Evolutionary conservation across 2,329 filamentous ascomycete genomes (phyloP).

Genomic region (Raffaelea deltoideospora): DNA sequence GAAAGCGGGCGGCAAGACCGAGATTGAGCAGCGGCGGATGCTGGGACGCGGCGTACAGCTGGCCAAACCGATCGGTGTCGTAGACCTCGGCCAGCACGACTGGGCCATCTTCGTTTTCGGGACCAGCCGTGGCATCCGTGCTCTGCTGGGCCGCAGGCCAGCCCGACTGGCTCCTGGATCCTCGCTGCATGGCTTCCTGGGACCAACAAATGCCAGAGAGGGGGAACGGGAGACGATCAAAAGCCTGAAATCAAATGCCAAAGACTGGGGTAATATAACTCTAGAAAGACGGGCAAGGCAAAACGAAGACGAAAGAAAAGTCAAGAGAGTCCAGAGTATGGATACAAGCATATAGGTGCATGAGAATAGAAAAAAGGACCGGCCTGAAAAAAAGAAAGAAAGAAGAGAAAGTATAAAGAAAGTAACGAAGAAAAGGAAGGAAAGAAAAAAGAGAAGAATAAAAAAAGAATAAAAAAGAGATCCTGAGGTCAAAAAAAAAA

Average conservation of each 20-base stretch:
- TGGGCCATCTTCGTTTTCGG: not conserved
- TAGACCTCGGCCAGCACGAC: conserved; percentile 7
- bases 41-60: conserved; percentile 6
- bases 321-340: too few species aligned
- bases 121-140: too few species aligned
- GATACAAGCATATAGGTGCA: too few species aligned
- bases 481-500: not conserved
- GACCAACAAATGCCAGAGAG: too few species aligned
- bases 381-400: not conserved
- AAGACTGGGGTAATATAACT: too few species aligned
- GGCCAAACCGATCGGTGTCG: conserved; percentile 7
- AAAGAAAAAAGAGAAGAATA: not conserved
- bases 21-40: conserved; percentile 3
- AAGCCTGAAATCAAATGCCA: too few species aligned
- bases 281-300: too few species aligned
- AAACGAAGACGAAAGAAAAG: too few species aligned
- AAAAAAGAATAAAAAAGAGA: not conserved
- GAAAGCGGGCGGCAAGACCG: conserved; percentile 6
- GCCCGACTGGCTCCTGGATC: too few species aligned
- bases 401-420: not conserved
- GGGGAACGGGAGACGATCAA: too few species aligned
- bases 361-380: not conserved
- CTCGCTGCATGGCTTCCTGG: too few species aligned
- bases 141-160: too few species aligned
- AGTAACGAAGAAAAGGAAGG: not conserved